Conservation (phyloP, 768 basidiomycete species). For the Brasilioporus rufonigricans region DNA sequence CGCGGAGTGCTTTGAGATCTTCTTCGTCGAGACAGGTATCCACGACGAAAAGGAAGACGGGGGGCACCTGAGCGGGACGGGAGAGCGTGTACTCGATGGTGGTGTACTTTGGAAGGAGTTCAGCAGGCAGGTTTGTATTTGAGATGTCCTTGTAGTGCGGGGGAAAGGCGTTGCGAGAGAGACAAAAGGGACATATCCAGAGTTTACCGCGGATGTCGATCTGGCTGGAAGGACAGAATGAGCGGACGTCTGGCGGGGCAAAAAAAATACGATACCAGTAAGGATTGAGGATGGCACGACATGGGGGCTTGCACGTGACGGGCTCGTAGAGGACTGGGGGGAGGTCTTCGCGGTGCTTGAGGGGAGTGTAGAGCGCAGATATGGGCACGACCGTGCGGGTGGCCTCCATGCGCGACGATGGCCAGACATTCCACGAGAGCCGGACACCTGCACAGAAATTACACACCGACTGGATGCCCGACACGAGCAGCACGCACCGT, state of each 20-base stretch:
- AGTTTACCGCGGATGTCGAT: conserved; percentile 98
- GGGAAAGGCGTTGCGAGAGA: conserved; percentile 95
- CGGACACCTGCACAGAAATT: conserved; percentile 66
- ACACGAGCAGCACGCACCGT: conserved; percentile 54
- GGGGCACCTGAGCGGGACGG: conserved; percentile 87
- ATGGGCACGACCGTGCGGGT: conserved; percentile 98
- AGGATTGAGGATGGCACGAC: conserved; percentile 95
- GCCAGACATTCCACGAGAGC: conserved; percentile 99
- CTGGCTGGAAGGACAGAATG: conserved; percentile 56
- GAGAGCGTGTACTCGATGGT: conserved; percentile 99
- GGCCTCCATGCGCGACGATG: conserved; percentile 95
- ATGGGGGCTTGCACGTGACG: conserved; percentile 96
- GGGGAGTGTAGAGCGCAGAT: conserved; percentile 94
- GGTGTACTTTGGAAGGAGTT: conserved; percentile 96
- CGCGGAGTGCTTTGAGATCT: conserved; percentile 92
- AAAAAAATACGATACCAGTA: conserved; percentile 68
- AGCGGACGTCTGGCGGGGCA: not conserved
- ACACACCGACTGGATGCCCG: not conserved
- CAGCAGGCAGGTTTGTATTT: conserved; percentile 93
- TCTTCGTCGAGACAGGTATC: conserved; percentile 97
- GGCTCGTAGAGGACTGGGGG: conserved; percentile 97
- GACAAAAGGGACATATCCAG: conserved; percentile 99
- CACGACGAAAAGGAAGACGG: conserved; percentile 95
- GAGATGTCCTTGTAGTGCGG: conserved; percentile 99
- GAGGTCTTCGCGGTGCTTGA: conserved; percentile 91